Conservation (phyloP, 805 yeast species). For the Pichia manshurica region DNA sequence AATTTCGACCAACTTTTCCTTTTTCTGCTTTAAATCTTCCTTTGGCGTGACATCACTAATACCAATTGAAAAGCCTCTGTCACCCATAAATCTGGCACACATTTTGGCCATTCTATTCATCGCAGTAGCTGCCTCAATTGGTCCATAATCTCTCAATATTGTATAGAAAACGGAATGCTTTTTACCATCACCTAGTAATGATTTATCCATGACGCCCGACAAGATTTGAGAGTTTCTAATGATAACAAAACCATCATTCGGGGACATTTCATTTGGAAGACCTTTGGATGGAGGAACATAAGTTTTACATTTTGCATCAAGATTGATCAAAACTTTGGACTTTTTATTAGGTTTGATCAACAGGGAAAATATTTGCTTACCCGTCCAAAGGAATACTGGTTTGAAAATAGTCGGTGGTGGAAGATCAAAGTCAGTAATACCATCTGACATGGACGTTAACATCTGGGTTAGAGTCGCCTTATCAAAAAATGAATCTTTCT, state of each 20-base stretch:
- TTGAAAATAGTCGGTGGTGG: conserved; percentile 94
- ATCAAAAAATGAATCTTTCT: conserved; percentile 89
- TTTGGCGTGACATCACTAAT: conserved; percentile 97
- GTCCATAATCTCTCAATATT: conserved; percentile 92
- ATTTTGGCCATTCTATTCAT: conserved; percentile 99
- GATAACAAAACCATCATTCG: conserved; percentile 90
- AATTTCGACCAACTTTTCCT: conserved; percentile 82
- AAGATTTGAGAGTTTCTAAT: conserved; percentile 85
- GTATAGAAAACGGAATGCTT: conserved; percentile 95
- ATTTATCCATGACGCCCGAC: conserved; percentile 96
- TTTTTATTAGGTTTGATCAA: conserved; percentile 74
- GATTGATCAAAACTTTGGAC: conserved; percentile 78
- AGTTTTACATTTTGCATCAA: conserved; percentile 93
- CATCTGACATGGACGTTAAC: conserved; percentile 95
- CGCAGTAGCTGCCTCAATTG: conserved; percentile 89
- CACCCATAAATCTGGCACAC: conserved; percentile 92
- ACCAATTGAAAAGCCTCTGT: conserved; percentile 95
- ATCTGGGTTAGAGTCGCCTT: conserved; percentile 78
- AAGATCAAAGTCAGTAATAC: conserved; percentile 75
- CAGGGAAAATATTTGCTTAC: conserved; percentile 88
- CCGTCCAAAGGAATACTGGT: conserved; percentile 92
- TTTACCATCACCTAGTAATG: conserved; percentile 95
- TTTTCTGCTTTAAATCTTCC: conserved; percentile 60
- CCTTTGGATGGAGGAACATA: conserved; percentile 69
- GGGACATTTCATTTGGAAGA: conserved; percentile 89